Evolutionary conservation across 371 early-diverging fungal species (phyloP).

Genomic region (Mortierella sp.): DNA sequence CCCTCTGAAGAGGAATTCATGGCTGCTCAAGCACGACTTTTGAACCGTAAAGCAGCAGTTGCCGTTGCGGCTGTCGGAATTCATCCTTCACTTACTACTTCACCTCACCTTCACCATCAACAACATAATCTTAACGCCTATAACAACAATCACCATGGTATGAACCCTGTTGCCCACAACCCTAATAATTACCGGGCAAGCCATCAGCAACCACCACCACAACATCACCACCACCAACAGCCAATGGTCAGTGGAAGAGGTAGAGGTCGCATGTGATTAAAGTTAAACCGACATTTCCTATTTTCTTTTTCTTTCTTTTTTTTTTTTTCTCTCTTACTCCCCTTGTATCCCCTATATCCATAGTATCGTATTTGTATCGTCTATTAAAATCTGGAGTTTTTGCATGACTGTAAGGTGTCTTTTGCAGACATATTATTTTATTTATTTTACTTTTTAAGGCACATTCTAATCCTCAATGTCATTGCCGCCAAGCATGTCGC

Average conservation of each 20-base stretch:
- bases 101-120: constrained; percentile 21
- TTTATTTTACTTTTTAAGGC: not conserved
- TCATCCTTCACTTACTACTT: constrained; percentile 31
- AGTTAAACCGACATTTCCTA: not conserved
- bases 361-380: not conserved
- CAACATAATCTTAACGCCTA: constrained; percentile 14
- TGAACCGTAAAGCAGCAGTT: constrained; percentile 56
- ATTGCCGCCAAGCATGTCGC: constrained; percentile 75
- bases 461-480: constrained; percentile 37
- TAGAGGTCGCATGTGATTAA: constrained; percentile 18
- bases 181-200: constrained; percentile 16
- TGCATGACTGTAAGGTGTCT: too few species aligned
- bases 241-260: constrained; percentile 23
- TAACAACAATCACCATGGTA: constrained; percentile 23
- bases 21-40: constrained; percentile 64
- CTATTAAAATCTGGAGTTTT: not conserved
- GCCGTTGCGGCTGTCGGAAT: constrained; percentile 18
- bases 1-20: constrained; percentile 77
- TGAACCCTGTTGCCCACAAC: constrained; percentile 27
- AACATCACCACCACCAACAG: constrained; percentile 38
- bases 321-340: not conserved
- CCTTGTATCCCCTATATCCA: not conserved
- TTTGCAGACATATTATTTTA: not conserved
- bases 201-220: constrained; percentile 24
- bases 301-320: not conserved